phyloP scores from a whole-genome alignment of 192 early-diverging fungal genomes.

The Backusella tuberculispora region DNA sequence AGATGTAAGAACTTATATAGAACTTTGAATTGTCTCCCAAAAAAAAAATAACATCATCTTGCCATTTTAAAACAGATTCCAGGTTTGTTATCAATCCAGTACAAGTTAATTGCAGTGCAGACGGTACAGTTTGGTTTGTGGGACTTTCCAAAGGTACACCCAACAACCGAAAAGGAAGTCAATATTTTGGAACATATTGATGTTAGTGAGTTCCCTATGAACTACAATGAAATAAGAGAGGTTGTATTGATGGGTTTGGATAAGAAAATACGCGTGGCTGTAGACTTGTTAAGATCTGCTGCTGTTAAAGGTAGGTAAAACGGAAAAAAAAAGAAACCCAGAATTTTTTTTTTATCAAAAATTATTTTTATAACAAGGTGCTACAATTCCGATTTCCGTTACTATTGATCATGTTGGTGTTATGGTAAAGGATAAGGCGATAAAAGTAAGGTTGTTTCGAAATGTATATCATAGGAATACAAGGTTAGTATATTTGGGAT shows the following conservation, averaged over 20 bases:
- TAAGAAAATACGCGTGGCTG: not conserved
- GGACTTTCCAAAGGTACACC: not conserved
- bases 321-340: not conserved
- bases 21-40: too few species aligned
- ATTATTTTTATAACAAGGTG: not conserved
- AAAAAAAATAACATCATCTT: too few species aligned
- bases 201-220: not conserved
- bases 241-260: not conserved
- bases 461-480: not conserved
- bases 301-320: conserved; percentile 22
- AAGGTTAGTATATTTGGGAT: not conserved
- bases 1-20: not conserved
- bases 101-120: not conserved
- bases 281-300: not conserved
- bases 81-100: not conserved
- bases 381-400: not conserved
- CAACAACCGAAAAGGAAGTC: not conserved
- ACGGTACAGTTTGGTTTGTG: not conserved
- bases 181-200: conserved; percentile 6
- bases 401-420: conserved; percentile 20
- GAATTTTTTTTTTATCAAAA: not conserved
- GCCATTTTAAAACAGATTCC: not conserved
- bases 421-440: conserved; percentile 18
- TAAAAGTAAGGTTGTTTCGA: conserved; percentile 10
- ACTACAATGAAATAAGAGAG: not conserved